Evolutionary conservation across 805 yeast species (phyloP), one percentile per base, ranked within the genome.

Genomic region (Candida gorgasii): DNA sequence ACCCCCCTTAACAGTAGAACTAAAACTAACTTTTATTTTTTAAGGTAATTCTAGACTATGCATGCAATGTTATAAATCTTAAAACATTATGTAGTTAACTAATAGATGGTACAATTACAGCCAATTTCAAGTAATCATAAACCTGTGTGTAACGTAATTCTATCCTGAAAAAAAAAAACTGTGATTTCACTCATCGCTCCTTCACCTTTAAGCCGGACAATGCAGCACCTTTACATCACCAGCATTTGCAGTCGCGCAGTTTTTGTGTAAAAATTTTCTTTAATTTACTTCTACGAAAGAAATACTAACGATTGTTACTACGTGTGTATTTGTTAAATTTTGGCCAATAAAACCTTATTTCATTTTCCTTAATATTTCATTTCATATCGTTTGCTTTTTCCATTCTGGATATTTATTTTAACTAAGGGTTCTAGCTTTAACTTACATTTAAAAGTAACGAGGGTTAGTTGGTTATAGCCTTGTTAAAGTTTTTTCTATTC

Each of bases 191-290:
- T 31, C 35, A 18, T 31, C 35, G 35, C 35, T 15, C 35, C 35
- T 31, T 29, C 24, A 31, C 17, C 35, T 31, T 17, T 31, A 31
- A 31, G 7, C 14, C 22, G 16, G 37, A 34, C 37, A 23, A 23
- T 34, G 37, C 37, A 34, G 37, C 37, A 23, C 29, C 36, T 34
- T 34, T 34, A 34, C 28, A 34, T 34, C 28, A 34, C 37, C 37
- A 34, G 28, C 28, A 34, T 34, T 34, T 34, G 28, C 37, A 14
- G 28, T 34, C 37, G 37, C 37, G 36, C 35, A 31, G 35, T 19
- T 17, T 33, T n/a, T 20, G 37, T 20, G 28, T 22, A 34, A 34
- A 34, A 34, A n/a, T 34, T 34, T 34, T 34, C 36, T 34, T 34
- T 20, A 34, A 34, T 34, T 34, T 34, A 34, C 28, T 34, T 34